Conservation (phyloP, 345 rosid genomes). For the Moringa oleifera region DNA sequence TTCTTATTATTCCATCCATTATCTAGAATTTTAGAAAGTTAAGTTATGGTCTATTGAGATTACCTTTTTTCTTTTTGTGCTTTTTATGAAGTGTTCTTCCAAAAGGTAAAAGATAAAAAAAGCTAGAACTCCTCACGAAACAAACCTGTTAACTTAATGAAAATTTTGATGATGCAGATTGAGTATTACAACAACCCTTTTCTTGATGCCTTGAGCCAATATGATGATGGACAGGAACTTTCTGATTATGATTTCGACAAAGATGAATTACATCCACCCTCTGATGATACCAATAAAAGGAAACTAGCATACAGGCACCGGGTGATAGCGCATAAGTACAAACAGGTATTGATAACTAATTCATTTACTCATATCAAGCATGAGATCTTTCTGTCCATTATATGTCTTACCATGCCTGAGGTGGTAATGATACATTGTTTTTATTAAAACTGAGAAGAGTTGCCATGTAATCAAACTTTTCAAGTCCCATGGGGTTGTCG, state of each 20-base stretch:
- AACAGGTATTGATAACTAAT: slow-evolving; percentile 38
- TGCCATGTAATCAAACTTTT: neutral
- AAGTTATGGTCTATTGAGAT: no score
- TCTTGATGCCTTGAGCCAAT: slow-evolving; percentile 50
- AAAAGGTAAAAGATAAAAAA: neutral
- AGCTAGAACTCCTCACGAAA: neutral
- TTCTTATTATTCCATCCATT: no score
- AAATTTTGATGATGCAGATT: slow-evolving; percentile 38
- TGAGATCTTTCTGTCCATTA: neutral
- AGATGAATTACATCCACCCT: slow-evolving; percentile 55
- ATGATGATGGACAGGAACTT: slow-evolving; percentile 71
- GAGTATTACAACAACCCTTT: slow-evolving; percentile 79
- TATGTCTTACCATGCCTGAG: no score
- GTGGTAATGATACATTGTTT: neutral
- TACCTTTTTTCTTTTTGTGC: no score
- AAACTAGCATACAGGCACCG: slow-evolving; percentile 79
- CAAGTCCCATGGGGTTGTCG: neutral
- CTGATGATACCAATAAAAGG: slow-evolving; percentile 56
- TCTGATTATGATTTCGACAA: slow-evolving; percentile 53
- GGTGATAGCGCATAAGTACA: slow-evolving; percentile 43
- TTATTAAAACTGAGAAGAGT: neutral
- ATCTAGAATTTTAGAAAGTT: no score
- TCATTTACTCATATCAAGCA: neutral
- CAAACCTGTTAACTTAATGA: slow-evolving; percentile 6
- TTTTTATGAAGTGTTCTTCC: neutral